Evolutionary conservation across 768 basidiomycete species (phyloP).

Genomic region (Lactarius deliciosus): DNA sequence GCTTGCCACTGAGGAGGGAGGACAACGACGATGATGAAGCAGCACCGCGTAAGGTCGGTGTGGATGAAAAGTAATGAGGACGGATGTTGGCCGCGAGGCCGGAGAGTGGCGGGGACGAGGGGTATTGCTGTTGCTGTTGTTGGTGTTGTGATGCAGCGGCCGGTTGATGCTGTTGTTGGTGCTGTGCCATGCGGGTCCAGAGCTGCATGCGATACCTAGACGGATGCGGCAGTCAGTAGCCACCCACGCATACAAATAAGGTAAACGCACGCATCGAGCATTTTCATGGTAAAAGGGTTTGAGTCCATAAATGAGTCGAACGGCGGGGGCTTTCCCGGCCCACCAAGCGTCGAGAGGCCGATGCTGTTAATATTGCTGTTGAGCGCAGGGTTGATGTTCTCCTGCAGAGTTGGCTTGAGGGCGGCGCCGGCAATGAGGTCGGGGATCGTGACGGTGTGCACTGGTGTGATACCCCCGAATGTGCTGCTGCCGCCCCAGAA

Average conservation of each 20-base stretch:
- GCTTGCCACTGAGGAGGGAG: constrained; percentile 49
- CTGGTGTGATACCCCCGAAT: constrained; percentile 71
- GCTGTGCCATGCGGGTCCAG: constrained; percentile 87
- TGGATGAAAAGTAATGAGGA: constrained; percentile 42
- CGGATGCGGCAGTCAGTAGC: constrained; percentile 15
- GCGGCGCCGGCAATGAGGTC: constrained; percentile 41
- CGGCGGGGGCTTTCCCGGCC: constrained; percentile 40
- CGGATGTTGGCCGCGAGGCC: constrained; percentile 37
- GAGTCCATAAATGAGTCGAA: constrained; percentile 80
- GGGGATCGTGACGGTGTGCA: constrained; percentile 81
- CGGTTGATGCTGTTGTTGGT: constrained; percentile 59
- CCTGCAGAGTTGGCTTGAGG: constrained; percentile 47
- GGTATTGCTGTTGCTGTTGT: constrained; percentile 39
- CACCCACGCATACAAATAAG: constrained; percentile 11
- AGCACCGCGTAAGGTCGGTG: constrained; percentile 25
- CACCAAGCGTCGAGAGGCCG: constrained; percentile 37
- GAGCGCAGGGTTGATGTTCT: constrained; percentile 78
- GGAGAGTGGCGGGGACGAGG: constrained; percentile 31
- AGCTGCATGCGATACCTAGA: constrained; percentile 81
- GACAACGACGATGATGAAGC: constrained; percentile 31
- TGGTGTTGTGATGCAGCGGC: constrained; percentile 41
- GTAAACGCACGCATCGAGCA: constrained; percentile 67
- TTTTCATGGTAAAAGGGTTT: constrained; percentile 87
- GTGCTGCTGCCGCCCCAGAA: constrained; percentile 81
- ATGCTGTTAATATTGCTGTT: constrained; percentile 43